phyloP scores from a whole-genome alignment of 2,329 filamentous ascomycete genomes.

The Metarhizium sp. region DNA sequence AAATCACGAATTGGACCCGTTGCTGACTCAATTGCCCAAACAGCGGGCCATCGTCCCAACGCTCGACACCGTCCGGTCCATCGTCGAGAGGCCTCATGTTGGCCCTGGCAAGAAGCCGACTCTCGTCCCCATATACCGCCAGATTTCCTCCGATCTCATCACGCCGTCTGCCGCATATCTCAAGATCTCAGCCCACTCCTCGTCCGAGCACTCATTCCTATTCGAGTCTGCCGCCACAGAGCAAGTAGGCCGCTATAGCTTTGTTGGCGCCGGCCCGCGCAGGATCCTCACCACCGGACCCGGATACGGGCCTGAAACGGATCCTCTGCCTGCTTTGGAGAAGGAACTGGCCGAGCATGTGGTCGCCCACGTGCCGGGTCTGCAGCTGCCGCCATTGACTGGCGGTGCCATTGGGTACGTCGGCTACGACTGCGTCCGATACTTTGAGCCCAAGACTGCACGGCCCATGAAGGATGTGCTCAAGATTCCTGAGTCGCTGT shows the following conservation, averaged over 20 bases:
- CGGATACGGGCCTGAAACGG: constrained; percentile 73
- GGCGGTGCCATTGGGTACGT: constrained; percentile 95
- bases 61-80: constrained; percentile 34
- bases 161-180: constrained; percentile 94
- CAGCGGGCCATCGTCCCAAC: constrained; percentile 35
- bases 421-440: constrained; percentile 93
- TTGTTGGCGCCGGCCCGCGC: constrained; percentile 71
- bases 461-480: constrained; percentile 82
- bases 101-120: constrained; percentile 40
- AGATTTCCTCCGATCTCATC: constrained; percentile 84
- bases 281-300: constrained; percentile 83
- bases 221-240: constrained; percentile 95
- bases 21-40: constrained; percentile 6
- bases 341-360: constrained; percentile 68
- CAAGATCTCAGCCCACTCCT: constrained; percentile 63
- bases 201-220: constrained; percentile 76
- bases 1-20: not conserved
- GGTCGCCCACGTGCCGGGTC: constrained; percentile 72
- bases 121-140: constrained; percentile 71
- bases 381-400: constrained; percentile 76
- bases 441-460: constrained; percentile 96
- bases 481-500: constrained; percentile 82
- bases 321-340: constrained; percentile 78
- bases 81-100: constrained; percentile 28
- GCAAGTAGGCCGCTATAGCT: constrained; percentile 89